A percentile compares a stretch with the other conserved stretches of the same genome.
Conservation (phyloP, 2,329 filamentous ascomycete genomes). For the Aspergillus thermomutatus region DNA sequence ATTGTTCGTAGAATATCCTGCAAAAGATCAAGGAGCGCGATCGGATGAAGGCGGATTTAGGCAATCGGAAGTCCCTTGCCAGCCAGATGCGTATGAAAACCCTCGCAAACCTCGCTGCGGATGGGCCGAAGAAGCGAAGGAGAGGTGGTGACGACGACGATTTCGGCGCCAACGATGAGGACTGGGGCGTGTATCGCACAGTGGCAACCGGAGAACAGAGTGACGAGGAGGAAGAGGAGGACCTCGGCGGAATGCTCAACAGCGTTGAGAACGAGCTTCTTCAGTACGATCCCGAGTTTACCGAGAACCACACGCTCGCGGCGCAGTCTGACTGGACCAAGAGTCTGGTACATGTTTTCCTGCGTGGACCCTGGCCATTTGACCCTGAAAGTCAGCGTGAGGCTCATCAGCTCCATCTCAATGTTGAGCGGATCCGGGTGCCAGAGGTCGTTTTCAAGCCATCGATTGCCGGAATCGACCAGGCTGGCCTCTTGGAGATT, state of each 20-base stretch:
- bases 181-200: constrained; percentile 95
- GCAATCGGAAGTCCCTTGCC: constrained; percentile 93
- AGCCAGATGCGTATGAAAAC: constrained; percentile 98
- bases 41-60: constrained; percentile 86
- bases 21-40: constrained; percentile 91
- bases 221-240: constrained; percentile 90
- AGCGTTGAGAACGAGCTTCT: constrained; percentile 80
- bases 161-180: constrained; percentile 94
- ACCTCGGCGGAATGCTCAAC: constrained; percentile 70
- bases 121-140: constrained; percentile 79
- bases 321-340: constrained; percentile 96
- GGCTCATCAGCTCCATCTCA: constrained; percentile 86
- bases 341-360: constrained; percentile 82
- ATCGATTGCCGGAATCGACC: constrained; percentile 85
- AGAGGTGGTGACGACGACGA: constrained; percentile 90
- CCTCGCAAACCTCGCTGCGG: constrained; percentile 90
- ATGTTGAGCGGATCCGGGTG: constrained; percentile 91
- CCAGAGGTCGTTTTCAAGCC: constrained; percentile 93
- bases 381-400: constrained; percentile 76
- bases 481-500: constrained; percentile 90
- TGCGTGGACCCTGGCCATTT: constrained; percentile 82
- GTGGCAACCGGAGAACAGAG: constrained; percentile 77
- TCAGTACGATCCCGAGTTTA: constrained; percentile 81
- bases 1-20: constrained; percentile 57
- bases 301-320: constrained; percentile 85